Evolutionary conservation across 768 basidiomycete species (phyloP), one percentile per base, ranked within the genome.

Genomic region (Rhodosporidiobolus sp.): DNA sequence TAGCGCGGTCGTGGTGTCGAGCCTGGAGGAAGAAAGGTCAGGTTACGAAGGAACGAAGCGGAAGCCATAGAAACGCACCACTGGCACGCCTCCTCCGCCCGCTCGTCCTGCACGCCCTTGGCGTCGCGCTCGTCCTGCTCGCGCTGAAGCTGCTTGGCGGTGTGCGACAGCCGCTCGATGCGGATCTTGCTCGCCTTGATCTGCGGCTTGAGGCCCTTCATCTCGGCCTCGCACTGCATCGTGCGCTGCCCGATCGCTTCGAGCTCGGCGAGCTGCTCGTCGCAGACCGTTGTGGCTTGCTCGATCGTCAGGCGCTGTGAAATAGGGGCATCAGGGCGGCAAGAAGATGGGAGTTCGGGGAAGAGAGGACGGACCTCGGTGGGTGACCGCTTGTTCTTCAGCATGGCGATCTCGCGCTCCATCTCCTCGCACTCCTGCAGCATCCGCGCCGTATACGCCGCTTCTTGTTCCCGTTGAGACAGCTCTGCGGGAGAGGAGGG

Each of bases 401-500:
- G 68, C 70, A 76, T 72, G 17, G 71, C 71, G n/a, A 76, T 76
- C 50, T 76, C 75, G 24, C 68, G 67, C 53, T 76, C 75, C 70
- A 76, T 76, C 46, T 60, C 70, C 38, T 72, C 70, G 63, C 67
- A 72, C 46, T 76, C 75, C 14, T 56, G 35, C 43, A 68, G 7
- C 0, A 72, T n/a, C 17, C 59, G 52, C 3, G 63, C 52, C 2
- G 70, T 70, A 19, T 61, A 45, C 46, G 61, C 60, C 5, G 65
- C 75, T 38, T 69, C 58, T 26, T 53, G 38, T 8, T 35, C 43
- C 30, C 58, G 30, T 12, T 56, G 69, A 19, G 43, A 34, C 4
- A 67, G 50, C 17, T 65, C 72, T 74, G 59, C 28, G 19, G 11
- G 22, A 19, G 20, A 38, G 7, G 20, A 5, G 1, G 14, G 10